Base-by-base conservation (phyloP, 1,139 yeast species). In the Ogataea hybrid region DNA sequence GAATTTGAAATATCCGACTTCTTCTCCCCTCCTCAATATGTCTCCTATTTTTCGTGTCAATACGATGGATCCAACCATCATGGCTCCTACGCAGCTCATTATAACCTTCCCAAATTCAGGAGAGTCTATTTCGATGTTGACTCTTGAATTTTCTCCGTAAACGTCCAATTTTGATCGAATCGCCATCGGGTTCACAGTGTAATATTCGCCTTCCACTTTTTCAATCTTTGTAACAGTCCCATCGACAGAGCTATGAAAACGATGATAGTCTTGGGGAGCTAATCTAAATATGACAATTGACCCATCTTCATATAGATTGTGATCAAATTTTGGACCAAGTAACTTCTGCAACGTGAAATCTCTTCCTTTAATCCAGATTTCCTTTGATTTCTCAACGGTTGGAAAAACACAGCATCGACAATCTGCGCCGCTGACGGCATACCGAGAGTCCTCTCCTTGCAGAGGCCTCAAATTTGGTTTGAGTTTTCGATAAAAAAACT, bases 101-200 rank as follows among this genome's bases (percentile, higher is more conserved):
- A 86, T 70, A 14, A 92, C 85, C 0, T 77, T 71, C 0, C 97
- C 97, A 63, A 86, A 89, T 20, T 74, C 68, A 33, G 73, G 71
- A 1, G 95, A 78, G 28, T 84, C 79, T 21, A 92, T 80, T 0
- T 96, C 89, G 2, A 90, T 71, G 2, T 89, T 66, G 3, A 82
- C 81, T 27, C 97, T 70, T 1, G 87, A 81, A 57, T 92, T 92
- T 56, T 90, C 97, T 5, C 97, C 96, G 65, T 80, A 92, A 1
- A 92, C 97, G 63, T 92, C 97, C 42, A 92, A 63, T 32, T 81
- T 79, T 1, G 95, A 85, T 45, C 97, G 68, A 35, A 92, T 77
- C 0, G 97, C 97, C 97, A 92, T 92, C 2, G 97, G 97, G 57
- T 92, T 92, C 10, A 92, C 98, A 0, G 97, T 92, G 59, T 88